A percentile compares a stretch with the other conserved stretches of the same genome.
These are phyloP conservation scores for Astrothelium subdiscretum DNA, from an alignment of 495 filamentous ascomycete genomes.

Conservation along the genomic window DNA sequence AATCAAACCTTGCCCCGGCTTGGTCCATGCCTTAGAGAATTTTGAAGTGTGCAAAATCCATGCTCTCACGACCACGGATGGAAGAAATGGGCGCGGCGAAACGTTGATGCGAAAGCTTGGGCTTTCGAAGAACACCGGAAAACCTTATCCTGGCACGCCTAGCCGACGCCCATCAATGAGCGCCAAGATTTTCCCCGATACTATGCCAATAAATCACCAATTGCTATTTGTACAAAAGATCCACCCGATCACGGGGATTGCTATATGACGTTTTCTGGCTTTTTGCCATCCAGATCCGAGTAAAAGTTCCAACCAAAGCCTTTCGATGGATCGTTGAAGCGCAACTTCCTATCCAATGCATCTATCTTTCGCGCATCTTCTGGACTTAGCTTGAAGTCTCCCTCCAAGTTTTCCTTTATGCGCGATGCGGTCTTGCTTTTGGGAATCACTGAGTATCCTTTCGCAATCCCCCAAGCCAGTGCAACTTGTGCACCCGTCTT, in stretches of 20 bases:
- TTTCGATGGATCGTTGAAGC: slow-evolving; percentile 48
- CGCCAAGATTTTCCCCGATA: no score
- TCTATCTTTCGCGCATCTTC: slow-evolving; percentile 46
- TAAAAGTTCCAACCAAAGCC: slow-evolving; percentile 50
- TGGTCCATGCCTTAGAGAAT: no score
- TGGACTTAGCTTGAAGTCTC: slow-evolving; percentile 44
- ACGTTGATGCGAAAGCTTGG: neutral
- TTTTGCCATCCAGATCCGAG: slow-evolving; percentile 50
- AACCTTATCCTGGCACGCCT: neutral
- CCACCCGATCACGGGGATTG: no score
- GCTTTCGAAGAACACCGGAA: no score
- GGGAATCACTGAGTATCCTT: slow-evolving; percentile 53
- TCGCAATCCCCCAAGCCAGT: slow-evolving; percentile 56
- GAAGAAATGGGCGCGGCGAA: neutral
- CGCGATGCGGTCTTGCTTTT: slow-evolving; percentile 44
- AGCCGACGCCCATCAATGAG: no score
- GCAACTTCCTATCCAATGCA: slow-evolving; percentile 41
- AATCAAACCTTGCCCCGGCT: no score
- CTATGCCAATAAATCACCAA: no score
- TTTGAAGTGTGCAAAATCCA: neutral
- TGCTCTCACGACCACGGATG: neutral
- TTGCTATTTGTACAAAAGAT: no score
- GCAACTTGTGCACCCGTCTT: slow-evolving; percentile 52
- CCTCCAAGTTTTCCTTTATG: slow-evolving; percentile 46
- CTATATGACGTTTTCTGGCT: neutral